Evolutionary conservation across 306 rosid genomes (phyloP).

Genomic region (Ormosia semicastrata): DNA sequence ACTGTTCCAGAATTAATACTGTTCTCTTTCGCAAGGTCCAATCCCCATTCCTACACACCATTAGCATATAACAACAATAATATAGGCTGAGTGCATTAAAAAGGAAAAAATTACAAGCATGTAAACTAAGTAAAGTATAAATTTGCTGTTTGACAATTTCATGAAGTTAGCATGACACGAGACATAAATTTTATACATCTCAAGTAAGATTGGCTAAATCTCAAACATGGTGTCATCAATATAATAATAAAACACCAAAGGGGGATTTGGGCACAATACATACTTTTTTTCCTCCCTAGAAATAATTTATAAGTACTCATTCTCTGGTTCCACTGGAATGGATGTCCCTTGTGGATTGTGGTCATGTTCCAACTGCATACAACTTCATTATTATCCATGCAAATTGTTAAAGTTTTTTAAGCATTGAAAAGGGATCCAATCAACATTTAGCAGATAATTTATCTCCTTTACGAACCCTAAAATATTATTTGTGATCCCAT

Average conservation of each 20-base stretch:
- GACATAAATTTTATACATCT: background rate
- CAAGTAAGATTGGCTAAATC: slow-evolving; percentile 13
- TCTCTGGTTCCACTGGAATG: slow-evolving; percentile 19
- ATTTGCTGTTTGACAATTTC: background rate
- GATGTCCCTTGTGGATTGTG: background rate
- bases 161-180: slow-evolving; percentile 15
- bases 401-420: background rate
- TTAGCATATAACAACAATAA: slow-evolving; percentile 20
- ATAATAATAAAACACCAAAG: background rate
- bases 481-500: background rate
- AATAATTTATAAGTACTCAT: background rate
- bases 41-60: slow-evolving; percentile 76
- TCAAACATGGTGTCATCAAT: background rate
- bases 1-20: slow-evolving; percentile 69
- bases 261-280: background rate
- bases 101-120: background rate
- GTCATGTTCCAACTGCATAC: slow-evolving; percentile 4
- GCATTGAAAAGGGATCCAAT: slow-evolving; percentile 16
- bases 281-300: slow-evolving; percentile 2
- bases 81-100: background rate
- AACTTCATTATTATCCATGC: slow-evolving; percentile 10
- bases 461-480: slow-evolving; percentile 4
- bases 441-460: slow-evolving; percentile 10
- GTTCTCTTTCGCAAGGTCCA: slow-evolving; percentile 55
- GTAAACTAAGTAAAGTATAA: background rate